phyloP scores from a whole-genome alignment of 257 asterid species.

The Ilex asprella region DNA sequence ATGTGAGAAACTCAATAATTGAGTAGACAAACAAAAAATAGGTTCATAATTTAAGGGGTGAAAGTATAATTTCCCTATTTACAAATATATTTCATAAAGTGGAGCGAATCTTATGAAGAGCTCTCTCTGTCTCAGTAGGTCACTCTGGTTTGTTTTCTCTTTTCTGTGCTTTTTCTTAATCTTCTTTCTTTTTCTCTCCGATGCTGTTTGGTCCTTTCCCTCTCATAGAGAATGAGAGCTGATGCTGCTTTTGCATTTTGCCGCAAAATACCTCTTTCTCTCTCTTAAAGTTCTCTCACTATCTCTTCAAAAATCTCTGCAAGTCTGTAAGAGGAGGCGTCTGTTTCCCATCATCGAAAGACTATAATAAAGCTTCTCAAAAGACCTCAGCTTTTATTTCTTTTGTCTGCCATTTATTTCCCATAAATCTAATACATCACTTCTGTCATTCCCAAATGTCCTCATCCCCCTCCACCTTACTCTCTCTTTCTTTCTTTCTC shows the following conservation, averaged over 20 bases:
- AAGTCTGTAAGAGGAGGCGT: constrained; percentile 4
- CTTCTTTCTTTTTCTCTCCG: constrained; percentile 31
- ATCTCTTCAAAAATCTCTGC: background rate
- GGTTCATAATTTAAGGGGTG: too few relatives aligned
- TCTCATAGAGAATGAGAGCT: constrained; percentile 30
- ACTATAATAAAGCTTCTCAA: constrained; percentile 40
- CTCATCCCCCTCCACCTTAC: constrained; percentile 3
- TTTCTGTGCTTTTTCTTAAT: constrained; percentile 7
- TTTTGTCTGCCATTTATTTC: constrained; percentile 72
- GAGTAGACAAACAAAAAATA: too few relatives aligned
- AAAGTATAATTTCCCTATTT: too few relatives aligned
- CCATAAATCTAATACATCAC: constrained; percentile 39
- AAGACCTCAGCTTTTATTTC: constrained; percentile 59
- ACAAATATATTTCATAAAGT: too few relatives aligned
- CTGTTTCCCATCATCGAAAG: constrained; percentile 53
- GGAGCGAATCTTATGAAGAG: too few relatives aligned
- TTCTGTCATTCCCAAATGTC: constrained; percentile 9
- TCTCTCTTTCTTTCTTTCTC: background rate
- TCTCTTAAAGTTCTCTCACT: background rate
- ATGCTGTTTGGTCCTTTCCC: constrained; percentile 37
- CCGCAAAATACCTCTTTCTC: background rate
- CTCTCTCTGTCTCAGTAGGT: too few relatives aligned
- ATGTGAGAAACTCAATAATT: too few relatives aligned
- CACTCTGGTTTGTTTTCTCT: background rate
- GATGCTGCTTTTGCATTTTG: constrained; percentile 23